Base-by-base conservation (phyloP, 257 asterid genomes). In the Euphrasia confusa region DNA sequence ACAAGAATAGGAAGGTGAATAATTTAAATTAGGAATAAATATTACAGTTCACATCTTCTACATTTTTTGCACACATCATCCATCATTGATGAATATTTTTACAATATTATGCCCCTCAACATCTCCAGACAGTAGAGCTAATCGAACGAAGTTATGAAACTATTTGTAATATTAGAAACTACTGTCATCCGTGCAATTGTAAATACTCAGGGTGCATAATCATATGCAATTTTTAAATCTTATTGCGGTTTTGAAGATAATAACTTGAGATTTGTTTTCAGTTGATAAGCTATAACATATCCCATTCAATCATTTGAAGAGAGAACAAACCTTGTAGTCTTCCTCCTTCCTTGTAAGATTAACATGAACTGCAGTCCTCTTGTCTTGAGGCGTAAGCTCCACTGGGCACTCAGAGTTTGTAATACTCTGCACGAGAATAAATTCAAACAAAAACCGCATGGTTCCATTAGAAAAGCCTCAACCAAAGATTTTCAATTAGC, bases 261-360 rank as follows among this genome's bases (percentile, higher is more conserved):
- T 10, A 4, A 44, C 5, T 11, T 1, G 14, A 15, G 10, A 9
- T 17, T 47, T 44, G 52, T 14, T 53, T 53, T 53, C 26, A 1
- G 33, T 53, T 21, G 33, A 18, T 53, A 21, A 24, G 33, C 58
- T 53, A 24, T 17, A 53, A 53, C 21, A 7, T 53, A 53, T 18
- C 58, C 27, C 61, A 56, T 27, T 1, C 2, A 50, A 55, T 1
- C 1, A 27, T 58, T 44, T 64, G 58, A 68, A 52, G 53, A n/a
- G 28, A 54, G 68, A 58, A 69, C 78, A 47, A 68, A 89, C 95
- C 68, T 63, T 73, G 79, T 74, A 84, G 60, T 87, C 77, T 71
- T 77, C 95, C 44, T 83, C 95, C 80, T 65, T 90, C 74, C 92
- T 83, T 45, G 71, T 64, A 66, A 90, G 95, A 73, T 77, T 81